Conservation (phyloP, 1,284 basidiomycete species). For the Ustilago lituana region DNA sequence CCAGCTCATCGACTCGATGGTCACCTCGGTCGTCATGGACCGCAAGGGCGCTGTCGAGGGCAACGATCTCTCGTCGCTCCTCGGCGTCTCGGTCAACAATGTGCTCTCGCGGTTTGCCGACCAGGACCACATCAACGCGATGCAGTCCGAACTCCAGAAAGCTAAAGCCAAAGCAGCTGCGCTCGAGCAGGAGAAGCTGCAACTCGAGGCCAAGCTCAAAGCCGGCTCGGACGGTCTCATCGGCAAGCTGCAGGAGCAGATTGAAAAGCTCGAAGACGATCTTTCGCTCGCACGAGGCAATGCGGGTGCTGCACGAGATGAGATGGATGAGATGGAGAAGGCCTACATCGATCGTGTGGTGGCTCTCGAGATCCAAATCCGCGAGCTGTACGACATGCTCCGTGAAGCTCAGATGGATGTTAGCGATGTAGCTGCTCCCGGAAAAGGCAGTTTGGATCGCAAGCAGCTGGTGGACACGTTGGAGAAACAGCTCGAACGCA, state of each 20-base stretch:
- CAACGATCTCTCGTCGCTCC: constrained; percentile 78
- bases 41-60: constrained; percentile 76
- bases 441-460: constrained; percentile 58
- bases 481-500: constrained; percentile 66
- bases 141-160: constrained; percentile 81
- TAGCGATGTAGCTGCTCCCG: constrained; percentile 46
- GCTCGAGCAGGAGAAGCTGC: constrained; percentile 71
- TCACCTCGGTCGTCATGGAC: constrained; percentile 92
- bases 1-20: constrained; percentile 90
- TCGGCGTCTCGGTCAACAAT: constrained; percentile 88
- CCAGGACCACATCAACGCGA: constrained; percentile 81
- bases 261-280: constrained; percentile 81
- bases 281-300: constrained; percentile 81
- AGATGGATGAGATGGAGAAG: constrained; percentile 81
- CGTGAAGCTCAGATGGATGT: constrained; percentile 81
- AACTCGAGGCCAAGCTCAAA: constrained; percentile 81
- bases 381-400: constrained; percentile 87
- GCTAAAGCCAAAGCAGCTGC: constrained; percentile 78
- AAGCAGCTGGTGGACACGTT: constrained; percentile 72
- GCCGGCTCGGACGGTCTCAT: constrained; percentile 84
- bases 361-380: constrained; percentile 88
- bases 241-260: constrained; percentile 79
- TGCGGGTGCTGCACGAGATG: constrained; percentile 69
- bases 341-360: constrained; percentile 87
- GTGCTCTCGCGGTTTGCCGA: constrained; percentile 91